Conservation (phyloP, 352 stramenopile species). For the Phytophthora sp. region DNA sequence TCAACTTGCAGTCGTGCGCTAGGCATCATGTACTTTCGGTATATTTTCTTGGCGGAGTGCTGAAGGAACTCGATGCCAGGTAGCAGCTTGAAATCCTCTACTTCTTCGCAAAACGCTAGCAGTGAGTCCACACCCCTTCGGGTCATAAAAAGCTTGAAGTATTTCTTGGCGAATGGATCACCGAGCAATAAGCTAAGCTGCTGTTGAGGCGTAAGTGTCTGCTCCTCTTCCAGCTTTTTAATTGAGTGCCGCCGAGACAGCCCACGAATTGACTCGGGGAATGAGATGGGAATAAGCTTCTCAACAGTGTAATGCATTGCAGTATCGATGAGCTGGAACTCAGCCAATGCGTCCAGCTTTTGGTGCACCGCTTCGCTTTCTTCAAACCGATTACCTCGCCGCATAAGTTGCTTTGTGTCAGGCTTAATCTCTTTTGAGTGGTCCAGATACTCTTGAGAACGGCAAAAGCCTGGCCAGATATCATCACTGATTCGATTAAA, state of each 20-base stretch:
- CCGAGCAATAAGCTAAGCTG: slow-evolving; percentile 52
- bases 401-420: slow-evolving; percentile 19
- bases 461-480: slow-evolving; percentile 72
- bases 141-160: slow-evolving; percentile 80
- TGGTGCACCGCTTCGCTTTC: slow-evolving; percentile 52
- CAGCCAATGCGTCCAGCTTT: slow-evolving; percentile 64
- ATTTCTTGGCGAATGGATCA: slow-evolving; percentile 73
- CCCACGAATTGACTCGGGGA: slow-evolving; percentile 12
- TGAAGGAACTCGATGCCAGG: slow-evolving; percentile 86
- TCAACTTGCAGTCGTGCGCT: slow-evolving; percentile 81
- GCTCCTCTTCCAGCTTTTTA: slow-evolving; percentile 37
- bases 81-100: slow-evolving; percentile 81
- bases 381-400: slow-evolving; percentile 33
- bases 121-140: slow-evolving; percentile 66
- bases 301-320: slow-evolving; percentile 79
- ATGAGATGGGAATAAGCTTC: slow-evolving; percentile 69
- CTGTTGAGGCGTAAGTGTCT: slow-evolving; percentile 52
- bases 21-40: slow-evolving; percentile 84
- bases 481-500: slow-evolving; percentile 73
- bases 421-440: slow-evolving; percentile 54
- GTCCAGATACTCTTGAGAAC: slow-evolving; percentile 74
- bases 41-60: slow-evolving; percentile 87
- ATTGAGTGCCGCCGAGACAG: slow-evolving; percentile 8
- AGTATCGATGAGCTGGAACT: slow-evolving; percentile 75
- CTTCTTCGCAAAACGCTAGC: slow-evolving; percentile 78